Percentiles rank a stretch among this genome's conserved stretches.
phyloP scores from a whole-genome alignment of 768 basidiomycete genomes.

The Cubamyces sp. region DNA sequence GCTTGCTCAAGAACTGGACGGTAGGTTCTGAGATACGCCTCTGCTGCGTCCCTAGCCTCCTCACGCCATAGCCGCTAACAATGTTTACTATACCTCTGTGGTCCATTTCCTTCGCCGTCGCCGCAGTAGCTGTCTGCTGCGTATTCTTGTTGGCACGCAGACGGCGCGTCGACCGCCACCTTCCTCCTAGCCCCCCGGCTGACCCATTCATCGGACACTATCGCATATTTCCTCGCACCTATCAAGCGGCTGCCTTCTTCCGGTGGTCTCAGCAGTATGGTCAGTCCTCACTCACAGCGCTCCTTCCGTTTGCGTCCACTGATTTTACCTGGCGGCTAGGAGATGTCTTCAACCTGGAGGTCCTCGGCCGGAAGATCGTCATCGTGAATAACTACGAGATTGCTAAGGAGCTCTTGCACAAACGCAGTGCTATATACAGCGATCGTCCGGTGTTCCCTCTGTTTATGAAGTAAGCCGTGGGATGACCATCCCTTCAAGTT shows the following conservation, averaged over 20 bases:
- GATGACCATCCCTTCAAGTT: neutral
- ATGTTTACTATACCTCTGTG: neutral
- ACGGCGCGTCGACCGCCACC: conserved; percentile 14
- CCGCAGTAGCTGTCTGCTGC: conserved; percentile 3
- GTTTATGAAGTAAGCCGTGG: conserved; percentile 20
- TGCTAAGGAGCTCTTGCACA: conserved; percentile 42
- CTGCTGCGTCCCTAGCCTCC: too few relatives aligned
- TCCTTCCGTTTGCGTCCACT: neutral
- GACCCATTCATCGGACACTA: conserved; percentile 45
- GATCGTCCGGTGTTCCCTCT: conserved; percentile 40
- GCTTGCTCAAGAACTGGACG: too few relatives aligned
- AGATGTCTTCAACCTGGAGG: conserved; percentile 36
- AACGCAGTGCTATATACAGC: conserved; percentile 42
- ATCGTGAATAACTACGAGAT: conserved; percentile 37
- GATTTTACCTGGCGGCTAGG: conserved; percentile 25
- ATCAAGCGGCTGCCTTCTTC: conserved; percentile 35
- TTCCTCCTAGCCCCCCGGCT: conserved; percentile 42
- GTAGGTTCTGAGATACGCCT: too few relatives aligned
- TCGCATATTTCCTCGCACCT: conserved; percentile 38
- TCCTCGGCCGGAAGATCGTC: conserved; percentile 40
- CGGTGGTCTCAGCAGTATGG: conserved; percentile 42
- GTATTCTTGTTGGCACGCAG: neutral
- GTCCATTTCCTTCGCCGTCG: conserved; percentile 2
- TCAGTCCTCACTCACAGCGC: conserved; percentile 11
- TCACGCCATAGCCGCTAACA: too few relatives aligned